Conservation (phyloP, 2,329 filamentous ascomycete species). For the Fusarium sp. region DNA sequence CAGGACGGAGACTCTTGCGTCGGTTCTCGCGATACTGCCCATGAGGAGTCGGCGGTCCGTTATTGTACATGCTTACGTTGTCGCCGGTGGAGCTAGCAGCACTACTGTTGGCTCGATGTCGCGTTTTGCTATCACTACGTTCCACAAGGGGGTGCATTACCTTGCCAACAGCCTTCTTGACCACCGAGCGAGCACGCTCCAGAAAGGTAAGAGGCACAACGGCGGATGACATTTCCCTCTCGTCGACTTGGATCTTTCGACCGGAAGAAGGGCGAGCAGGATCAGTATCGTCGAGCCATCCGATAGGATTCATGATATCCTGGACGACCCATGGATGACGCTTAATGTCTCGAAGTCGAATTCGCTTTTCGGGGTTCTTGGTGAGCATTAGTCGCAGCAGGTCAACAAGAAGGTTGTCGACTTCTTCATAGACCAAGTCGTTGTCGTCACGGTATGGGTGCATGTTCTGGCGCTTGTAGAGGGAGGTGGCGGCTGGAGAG, state of each 20-base stretch:
- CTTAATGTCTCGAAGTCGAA: constrained; percentile 91
- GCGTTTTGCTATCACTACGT: constrained; percentile 62
- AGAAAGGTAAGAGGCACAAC: constrained; percentile 90
- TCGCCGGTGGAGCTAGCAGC: constrained; percentile 71
- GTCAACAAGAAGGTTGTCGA: constrained; percentile 83
- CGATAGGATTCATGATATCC: constrained; percentile 76
- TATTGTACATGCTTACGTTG: constrained; percentile 56
- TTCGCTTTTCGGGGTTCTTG: constrained; percentile 90
- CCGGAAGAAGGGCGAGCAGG: constrained; percentile 80
- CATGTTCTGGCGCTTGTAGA: constrained; percentile 66
- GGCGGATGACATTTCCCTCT: constrained; percentile 86
- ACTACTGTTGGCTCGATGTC: constrained; percentile 68
- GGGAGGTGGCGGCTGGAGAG: constrained; percentile 62
- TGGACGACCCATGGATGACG: constrained; percentile 90
- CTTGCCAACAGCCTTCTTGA: constrained; percentile 73
- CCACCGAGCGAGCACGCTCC: constrained; percentile 81
- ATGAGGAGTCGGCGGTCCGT: constrained; percentile 61
- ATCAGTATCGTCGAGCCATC: constrained; percentile 96
- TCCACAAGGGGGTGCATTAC: constrained; percentile 70
- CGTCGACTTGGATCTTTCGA: constrained; percentile 90
- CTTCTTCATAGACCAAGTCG: constrained; percentile 83
- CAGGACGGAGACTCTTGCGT: constrained; percentile 62
- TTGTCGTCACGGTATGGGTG: constrained; percentile 79
- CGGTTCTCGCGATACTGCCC: constrained; percentile 56
- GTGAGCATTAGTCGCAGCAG: constrained; percentile 80